Evolutionary conservation across 257 asterid species (phyloP), one percentile per base, ranked within the genome.

Genomic region (Nicotiana undulata): DNA sequence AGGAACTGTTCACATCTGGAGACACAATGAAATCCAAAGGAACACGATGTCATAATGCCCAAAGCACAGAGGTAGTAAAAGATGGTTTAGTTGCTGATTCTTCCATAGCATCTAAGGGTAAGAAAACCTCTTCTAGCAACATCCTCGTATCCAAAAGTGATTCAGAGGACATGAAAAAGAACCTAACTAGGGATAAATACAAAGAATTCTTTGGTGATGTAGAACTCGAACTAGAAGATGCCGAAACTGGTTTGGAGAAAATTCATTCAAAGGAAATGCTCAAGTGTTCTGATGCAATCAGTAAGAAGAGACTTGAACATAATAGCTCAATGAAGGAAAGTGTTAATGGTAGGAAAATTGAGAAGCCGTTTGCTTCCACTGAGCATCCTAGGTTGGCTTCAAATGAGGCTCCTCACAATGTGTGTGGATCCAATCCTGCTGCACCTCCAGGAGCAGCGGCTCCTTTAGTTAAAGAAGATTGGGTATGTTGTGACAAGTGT

Each of bases 401-500:
- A 79, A 91, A 84, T 37, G 59, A 84, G 82, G 85, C 87, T n/a
- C 90, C 86, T 75, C 84, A 83, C 60, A 56, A 52, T 74, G 91
- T 84, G 80, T 82, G 78, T 80, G 92, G 90, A 81, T 89, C 79
- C 53, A 88, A 85, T 79, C 84, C 91, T 74, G 89, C 89, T 85
- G 89, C 88, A 83, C 76, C 81, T 79, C 89, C 90, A 79, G 52
- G 83, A n/a, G 86, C 90, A 81, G 86, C 34, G 75, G 85, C 85
- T 82, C 98, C 98, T 55, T 67, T 90, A 67, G 91, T 87, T 52
- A 77, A 96, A 63, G 99, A 96, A 87, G 92, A 90, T 86, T 96
- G 99, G 99, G 99, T 94, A 68, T 49, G 40, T 32, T 96, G 99
- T 72, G 99, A 96, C 83, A 91, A 90, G 87, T 96, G 99, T 81